Percentiles rank a stretch among this genome's conserved stretches.
Evolutionary conservation across 192 early-diverging fungal species (phyloP).

Genomic region (Podila verticillata): DNA sequence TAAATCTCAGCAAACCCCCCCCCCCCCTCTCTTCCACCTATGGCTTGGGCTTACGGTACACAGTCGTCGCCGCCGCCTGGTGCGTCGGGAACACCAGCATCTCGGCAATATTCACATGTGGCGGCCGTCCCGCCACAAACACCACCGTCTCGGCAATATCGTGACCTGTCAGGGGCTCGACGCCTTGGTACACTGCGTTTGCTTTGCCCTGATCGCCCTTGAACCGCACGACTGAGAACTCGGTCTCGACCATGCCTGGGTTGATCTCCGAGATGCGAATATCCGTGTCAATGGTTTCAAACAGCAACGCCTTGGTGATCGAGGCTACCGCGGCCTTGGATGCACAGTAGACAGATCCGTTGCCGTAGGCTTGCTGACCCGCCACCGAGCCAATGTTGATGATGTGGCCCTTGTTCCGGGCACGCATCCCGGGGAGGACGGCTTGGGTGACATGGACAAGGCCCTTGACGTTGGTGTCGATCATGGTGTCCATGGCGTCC

Average conservation of each 20-base stretch:
- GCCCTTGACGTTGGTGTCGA: constrained; percentile 94
- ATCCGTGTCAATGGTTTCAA: constrained; percentile 79
- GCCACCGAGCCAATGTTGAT: constrained; percentile 88
- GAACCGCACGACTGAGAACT: constrained; percentile 88
- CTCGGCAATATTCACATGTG: constrained; percentile 79
- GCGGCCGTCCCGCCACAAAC: constrained; percentile 79
- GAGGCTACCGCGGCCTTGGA: constrained; percentile 87
- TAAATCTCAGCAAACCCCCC: background rate
- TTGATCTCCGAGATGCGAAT: constrained; percentile 82
- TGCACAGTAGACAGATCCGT: constrained; percentile 85
- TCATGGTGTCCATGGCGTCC: constrained; percentile 78
- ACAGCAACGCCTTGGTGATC: constrained; percentile 75
- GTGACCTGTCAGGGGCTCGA: constrained; percentile 20
- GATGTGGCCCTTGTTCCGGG: constrained; percentile 73
- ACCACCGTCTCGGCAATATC: constrained; percentile 74
- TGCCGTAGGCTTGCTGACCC: constrained; percentile 73
- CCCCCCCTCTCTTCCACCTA: background rate
- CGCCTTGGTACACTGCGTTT: constrained; percentile 79
- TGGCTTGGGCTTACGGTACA: constrained; percentile 30
- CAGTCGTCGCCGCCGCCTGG: constrained; percentile 47
- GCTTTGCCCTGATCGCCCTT: constrained; percentile 71
- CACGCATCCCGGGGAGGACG: constrained; percentile 81
- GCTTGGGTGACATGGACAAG: constrained; percentile 84
- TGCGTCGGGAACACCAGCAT: constrained; percentile 57
- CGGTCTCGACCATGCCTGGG: constrained; percentile 91